Conservation (phyloP, 164 flowering plant species). For the Vitis rotundifolia region DNA sequence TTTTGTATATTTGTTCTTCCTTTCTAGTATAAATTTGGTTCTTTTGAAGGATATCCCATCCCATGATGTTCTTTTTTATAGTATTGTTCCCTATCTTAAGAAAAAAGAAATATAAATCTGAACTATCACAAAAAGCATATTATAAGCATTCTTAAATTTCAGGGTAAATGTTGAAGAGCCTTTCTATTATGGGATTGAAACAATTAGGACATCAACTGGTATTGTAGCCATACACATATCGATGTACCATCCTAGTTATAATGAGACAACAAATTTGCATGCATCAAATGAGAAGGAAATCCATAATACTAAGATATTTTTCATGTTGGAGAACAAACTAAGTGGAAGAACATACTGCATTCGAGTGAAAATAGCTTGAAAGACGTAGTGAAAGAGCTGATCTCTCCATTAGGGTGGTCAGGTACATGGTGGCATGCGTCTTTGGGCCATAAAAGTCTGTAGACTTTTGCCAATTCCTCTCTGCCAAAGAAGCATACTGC, state of each 20-base stretch:
- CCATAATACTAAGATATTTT: neutral
- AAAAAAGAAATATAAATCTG: no score
- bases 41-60: no score
- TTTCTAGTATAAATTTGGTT: no score
- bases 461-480: slow-evolving; percentile 91
- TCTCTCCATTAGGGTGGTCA: slow-evolving; percentile 74
- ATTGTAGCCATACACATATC: neutral
- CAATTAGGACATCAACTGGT: neutral
- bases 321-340: neutral
- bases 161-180: no score
- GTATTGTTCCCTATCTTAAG: no score
- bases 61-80: no score
- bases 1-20: no score
- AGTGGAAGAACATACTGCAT: slow-evolving; percentile 46
- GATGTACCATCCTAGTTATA: no score
- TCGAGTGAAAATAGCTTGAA: slow-evolving; percentile 53
- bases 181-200: no score
- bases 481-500: slow-evolving; percentile 84
- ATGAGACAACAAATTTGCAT: neutral
- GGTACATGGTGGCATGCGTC: slow-evolving; percentile 73
- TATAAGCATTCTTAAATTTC: no score
- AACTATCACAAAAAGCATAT: no score
- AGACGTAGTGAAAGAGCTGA: slow-evolving; percentile 57
- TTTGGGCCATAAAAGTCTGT: slow-evolving; percentile 77
- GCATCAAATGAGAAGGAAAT: neutral